Evolutionary conservation across 306 rosid species (phyloP), one percentile per base, ranked within the genome.

Genomic region (Fragaria iinumae): DNA sequence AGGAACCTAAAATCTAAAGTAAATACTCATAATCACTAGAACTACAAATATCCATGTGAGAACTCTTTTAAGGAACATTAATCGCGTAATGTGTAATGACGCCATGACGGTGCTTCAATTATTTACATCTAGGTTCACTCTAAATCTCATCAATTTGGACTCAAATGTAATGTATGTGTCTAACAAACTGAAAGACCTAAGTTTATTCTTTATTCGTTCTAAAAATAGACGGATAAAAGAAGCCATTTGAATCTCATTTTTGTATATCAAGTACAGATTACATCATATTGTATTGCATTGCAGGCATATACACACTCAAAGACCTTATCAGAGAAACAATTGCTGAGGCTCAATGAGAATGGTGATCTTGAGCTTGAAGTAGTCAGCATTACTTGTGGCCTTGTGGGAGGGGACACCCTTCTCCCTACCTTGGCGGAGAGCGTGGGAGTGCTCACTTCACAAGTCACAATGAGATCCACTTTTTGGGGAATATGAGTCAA

Each of bases 321-420:
- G 77, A 79, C 73, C 47, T 47, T 64, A 4, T 72, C 82, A 0
- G 68, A 64, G 67, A 73, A 67, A 38, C 74, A 66, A 44, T 27
- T 47, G 18, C 7, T 66, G 71, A 67, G 45, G 44, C 53, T 21
- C 71, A 45, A 25, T 29, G 48, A 18, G 12, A 50, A 39, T 13
- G 52, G 63, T 39, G 70, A 52, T 8, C 60, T 53, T 13, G 72
- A 67, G 27, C 74, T 73, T 16, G 83, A 80, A 56, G 75, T 74
- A 34, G 83, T 73, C 43, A 80, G 63, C 69, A 14, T 73, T 21
- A 63, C n/a, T 66, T 73, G 78, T 43, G 83, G 82, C n/a, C 69
- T 73, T 29, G 70, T 73, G 43, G 83, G 83, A 60, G 79, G 83
- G 64, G 63, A 67, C 69, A 55, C 79, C 8, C 48, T 65, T 29